These are phyloP conservation scores for Porpolomopsis calyptriformis DNA, from an alignment of 768 basidiomycete genomes.

Conservation along the genomic window DNA sequence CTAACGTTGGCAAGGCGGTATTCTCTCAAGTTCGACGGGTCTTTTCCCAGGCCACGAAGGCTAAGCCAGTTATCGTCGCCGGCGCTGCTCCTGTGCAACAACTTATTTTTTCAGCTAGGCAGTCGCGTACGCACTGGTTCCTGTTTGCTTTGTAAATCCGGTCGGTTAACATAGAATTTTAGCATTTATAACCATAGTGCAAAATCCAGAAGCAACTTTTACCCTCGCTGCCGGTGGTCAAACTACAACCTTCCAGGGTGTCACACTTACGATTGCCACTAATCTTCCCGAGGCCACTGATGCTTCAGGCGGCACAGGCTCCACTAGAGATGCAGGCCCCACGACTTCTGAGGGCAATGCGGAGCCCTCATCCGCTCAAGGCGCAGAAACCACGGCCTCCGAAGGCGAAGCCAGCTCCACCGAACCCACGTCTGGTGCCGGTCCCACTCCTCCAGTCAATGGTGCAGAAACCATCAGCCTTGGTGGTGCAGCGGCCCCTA, in stretches of 20 bases:
- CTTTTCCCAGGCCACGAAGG: no score
- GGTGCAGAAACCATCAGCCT: background rate
- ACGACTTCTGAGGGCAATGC: conserved; percentile 4
- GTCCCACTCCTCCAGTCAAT: background rate
- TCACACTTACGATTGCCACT: background rate
- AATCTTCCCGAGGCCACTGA: background rate
- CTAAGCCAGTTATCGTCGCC: background rate
- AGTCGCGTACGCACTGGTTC: background rate
- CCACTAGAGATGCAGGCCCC: background rate
- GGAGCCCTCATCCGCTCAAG: background rate
- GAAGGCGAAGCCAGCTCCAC: background rate
- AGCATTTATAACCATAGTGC: background rate
- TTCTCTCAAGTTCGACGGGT: background rate
- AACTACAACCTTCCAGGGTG: background rate
- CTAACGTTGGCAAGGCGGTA: background rate
- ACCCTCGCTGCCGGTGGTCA: background rate
- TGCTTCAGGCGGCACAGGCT: background rate
- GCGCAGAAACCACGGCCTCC: background rate
- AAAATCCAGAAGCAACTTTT: background rate
- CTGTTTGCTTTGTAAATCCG: background rate
- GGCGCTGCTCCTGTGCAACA: background rate
- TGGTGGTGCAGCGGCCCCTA: background rate
- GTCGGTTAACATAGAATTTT: background rate
- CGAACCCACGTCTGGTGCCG: background rate
- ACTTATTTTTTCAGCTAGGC: background rate